A percentile compares a stretch with the other conserved stretches of the same genome.
Evolutionary conservation across 2,329 filamentous ascomycete species (phyloP).

Genomic region (Epicoccum sorghinum): DNA sequence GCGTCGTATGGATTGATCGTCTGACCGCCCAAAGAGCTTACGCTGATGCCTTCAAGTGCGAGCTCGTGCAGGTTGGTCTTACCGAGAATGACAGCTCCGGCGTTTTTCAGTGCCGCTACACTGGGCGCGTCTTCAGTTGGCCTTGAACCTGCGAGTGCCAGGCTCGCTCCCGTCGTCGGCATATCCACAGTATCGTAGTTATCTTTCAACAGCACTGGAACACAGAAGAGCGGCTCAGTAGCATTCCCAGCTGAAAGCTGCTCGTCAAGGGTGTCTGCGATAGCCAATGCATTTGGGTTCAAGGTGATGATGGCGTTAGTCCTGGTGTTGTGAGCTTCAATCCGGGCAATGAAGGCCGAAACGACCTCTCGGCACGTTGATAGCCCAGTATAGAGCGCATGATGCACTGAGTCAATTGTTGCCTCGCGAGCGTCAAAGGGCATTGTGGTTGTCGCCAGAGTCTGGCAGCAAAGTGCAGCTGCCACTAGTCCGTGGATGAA

Average conservation of each 20-base stretch:
- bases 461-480: slow-evolving; percentile 18
- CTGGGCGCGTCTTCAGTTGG: slow-evolving; percentile 58
- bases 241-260: slow-evolving; percentile 56
- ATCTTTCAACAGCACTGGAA: slow-evolving; percentile 69
- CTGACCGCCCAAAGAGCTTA: slow-evolving; percentile 68
- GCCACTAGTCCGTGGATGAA: neutral
- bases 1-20: slow-evolving; percentile 70
- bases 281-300: slow-evolving; percentile 55
- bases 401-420: slow-evolving; percentile 63
- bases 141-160: slow-evolving; percentile 56
- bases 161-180: slow-evolving; percentile 63
- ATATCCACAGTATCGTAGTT: slow-evolving; percentile 64
- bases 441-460: slow-evolving; percentile 31
- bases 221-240: slow-evolving; percentile 62
- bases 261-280: slow-evolving; percentile 59
- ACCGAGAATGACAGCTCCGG: slow-evolving; percentile 62
- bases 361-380: slow-evolving; percentile 63
- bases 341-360: slow-evolving; percentile 62
- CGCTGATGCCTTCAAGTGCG: slow-evolving; percentile 67
- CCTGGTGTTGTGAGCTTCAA: slow-evolving; percentile 61
- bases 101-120: slow-evolving; percentile 56
- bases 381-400: slow-evolving; percentile 59
- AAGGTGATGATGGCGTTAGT: slow-evolving; percentile 65
- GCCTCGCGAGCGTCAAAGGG: slow-evolving; percentile 63
- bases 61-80: slow-evolving; percentile 68